Evolutionary conservation across 345 rosid species (phyloP), one percentile per base, ranked within the genome.

Genomic region (Gossypium rotundifolium): DNA sequence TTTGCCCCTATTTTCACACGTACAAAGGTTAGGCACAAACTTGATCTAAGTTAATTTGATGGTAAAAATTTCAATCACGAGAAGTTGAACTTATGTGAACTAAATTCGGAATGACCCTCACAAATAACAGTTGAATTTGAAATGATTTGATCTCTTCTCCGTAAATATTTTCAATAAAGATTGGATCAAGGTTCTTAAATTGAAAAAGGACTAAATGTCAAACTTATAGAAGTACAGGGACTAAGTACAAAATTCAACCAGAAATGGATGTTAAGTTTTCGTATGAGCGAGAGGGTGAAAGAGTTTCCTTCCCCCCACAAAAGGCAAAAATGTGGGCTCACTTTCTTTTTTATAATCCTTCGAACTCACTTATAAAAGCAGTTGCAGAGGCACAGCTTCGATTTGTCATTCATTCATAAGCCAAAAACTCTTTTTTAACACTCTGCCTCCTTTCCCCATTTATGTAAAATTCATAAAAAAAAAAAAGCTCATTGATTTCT

Each of bases 291-390:
- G 63, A 11, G 63, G 38, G n/a, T 52, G 55, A 59, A 38, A 33
- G 38, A 33, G 38, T 33, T 33, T 33, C 38, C 38, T 33, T 4
- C 25, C 63, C 38, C 33, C 63, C 40, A 23, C 40, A 25, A 25
- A 33, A 40, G 33, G 18, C 18, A 20, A 12, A 3, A 25, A 22
- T 1, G 25, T 63, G 67, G 68, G 69, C 70, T 17, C 81, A 76
- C 79, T 68, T 68, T 25, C 42, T 68, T 22, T n/a, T 12, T 14
- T 27, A 22, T 33, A 33, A 33, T 70, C 54, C 54, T 52, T 25
- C 27, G 12, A 1, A 70, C 10, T 49, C 11, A 27, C 25, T 71
- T 62, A 74, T 77, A 65, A 77, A 79, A 59, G 76, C 85, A 72
- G 70, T 63, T 62, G 73, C 60, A 13, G 29, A 2, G 48, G 27